Base-by-base conservation (phyloP, 495 filamentous ascomycete species). In the Daldinia caldariorum region DNA sequence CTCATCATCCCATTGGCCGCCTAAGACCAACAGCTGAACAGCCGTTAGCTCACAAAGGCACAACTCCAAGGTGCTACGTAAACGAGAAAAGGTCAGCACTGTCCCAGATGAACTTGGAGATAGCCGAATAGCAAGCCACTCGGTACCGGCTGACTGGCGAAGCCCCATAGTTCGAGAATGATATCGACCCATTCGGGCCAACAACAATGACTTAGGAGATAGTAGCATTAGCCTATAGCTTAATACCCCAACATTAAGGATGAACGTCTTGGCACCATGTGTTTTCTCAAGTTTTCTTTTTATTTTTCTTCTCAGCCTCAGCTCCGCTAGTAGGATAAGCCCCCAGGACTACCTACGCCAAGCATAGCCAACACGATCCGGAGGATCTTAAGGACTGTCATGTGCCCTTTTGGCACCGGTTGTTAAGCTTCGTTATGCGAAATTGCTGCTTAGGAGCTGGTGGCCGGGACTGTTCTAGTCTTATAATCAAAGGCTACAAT, bases 101-200 rank as follows among this genome's bases (percentile, higher is more conserved):
- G 66, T 55, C 59, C 9, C 47, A 14, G 29, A 32, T 37, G 47
- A 64, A 29, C 35, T 29, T 45, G 37, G 49, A 39, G 39, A 39
- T 50, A 34, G 54, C 45, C 60, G 49, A 47, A 56, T 64, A 7
- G 54, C 43, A 38, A 56, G 61, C 55, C 20, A 37, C 22, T 45
- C 45, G 45, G 38, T 31, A 59, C 61, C 67, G 56, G 61, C 60
- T 69, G 67, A 69, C 67, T 47, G 45, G 61, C 49, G 22, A 63
- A 64, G 60, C 45, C 61, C 38, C 55, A 18, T 49, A 39, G 31
- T 9, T 22, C 29, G 43, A 62, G 38, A 41, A 57, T 34, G 58
- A 20, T 10, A 62, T 51, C 41, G 6, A 22, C 37, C 3, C 20
- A 35, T 13, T 5, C n/a, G 4, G 14, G 34, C 51, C 41, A 68